These are phyloP conservation scores for Suillus hirtellus DNA, from an alignment of 768 basidiomycete genomes.

Conservation along the genomic window DNA sequence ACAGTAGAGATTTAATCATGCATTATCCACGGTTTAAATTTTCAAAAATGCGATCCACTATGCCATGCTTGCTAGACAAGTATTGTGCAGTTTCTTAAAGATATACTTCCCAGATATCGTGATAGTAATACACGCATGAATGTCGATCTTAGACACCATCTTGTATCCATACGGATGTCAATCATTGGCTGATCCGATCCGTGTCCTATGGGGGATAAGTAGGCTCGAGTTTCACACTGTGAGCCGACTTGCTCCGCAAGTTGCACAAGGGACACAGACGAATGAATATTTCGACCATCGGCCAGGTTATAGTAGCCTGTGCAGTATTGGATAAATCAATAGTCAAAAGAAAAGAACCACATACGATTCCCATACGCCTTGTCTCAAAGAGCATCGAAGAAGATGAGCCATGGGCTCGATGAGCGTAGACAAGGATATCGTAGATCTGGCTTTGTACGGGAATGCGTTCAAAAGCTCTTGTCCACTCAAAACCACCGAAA, in stretches of 20 bases:
- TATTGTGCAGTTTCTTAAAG: neutral
- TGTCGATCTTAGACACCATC: neutral
- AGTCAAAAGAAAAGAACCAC: constrained; percentile 23
- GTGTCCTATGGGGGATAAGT: constrained; percentile 18
- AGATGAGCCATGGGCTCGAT: constrained; percentile 57
- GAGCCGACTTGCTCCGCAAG: constrained; percentile 39
- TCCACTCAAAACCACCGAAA: constrained; percentile 33
- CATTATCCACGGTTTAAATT: constrained; percentile 3
- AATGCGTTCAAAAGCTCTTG: constrained; percentile 54
- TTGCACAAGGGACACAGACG: constrained; percentile 59
- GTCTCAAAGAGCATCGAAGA: constrained; percentile 56
- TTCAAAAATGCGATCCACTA: neutral
- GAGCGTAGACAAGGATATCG: constrained; percentile 66
- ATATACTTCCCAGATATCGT: neutral
- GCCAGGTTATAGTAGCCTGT: constrained; percentile 71
- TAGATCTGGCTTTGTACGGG: constrained; percentile 70
- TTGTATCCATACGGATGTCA: neutral
- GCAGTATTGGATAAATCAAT: constrained; percentile 13
- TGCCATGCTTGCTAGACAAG: constrained; percentile 4
- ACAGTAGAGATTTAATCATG: neutral
- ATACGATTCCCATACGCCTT: constrained; percentile 59
- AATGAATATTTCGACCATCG: constrained; percentile 69
- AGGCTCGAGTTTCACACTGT: constrained; percentile 23
- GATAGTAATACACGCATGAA: constrained; percentile 3
- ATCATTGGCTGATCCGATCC: constrained; percentile 11